phyloP scores from a whole-genome alignment of 352 stramenopile species.

The Poterioochromonas sp. region DNA sequence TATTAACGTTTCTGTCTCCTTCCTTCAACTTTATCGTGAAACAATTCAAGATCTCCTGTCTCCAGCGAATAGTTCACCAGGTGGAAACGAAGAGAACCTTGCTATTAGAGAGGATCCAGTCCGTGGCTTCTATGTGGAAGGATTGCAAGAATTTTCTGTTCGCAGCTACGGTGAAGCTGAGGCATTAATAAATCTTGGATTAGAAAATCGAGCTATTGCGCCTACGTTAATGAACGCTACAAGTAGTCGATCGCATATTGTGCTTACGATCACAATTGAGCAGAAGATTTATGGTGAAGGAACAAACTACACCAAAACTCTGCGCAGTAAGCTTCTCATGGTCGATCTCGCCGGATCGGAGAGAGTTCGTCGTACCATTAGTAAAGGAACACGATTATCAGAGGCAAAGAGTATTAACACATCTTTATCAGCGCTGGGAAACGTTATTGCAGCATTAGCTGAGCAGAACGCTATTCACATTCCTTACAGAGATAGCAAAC shows the following conservation, averaged over 20 bases:
- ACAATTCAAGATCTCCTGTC: conserved; percentile 44
- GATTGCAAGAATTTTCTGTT: conserved; percentile 39
- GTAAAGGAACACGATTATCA: conserved; percentile 52
- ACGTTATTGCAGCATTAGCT: conserved; percentile 46
- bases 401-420: conserved; percentile 51
- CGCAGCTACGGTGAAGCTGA: conserved; percentile 38
- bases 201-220: conserved; percentile 40
- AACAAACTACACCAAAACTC: background rate
- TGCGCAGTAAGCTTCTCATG: conserved; percentile 14
- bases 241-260: conserved; percentile 39
- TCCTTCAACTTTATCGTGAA: conserved; percentile 47
- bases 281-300: conserved; percentile 3
- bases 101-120: conserved; percentile 39
- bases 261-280: conserved; percentile 37
- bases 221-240: conserved; percentile 43
- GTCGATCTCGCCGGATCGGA: conserved; percentile 76
- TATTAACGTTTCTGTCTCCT: conserved; percentile 39
- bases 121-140: conserved; percentile 45
- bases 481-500: background rate
- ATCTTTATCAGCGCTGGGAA: conserved; percentile 67
- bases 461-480: conserved; percentile 24
- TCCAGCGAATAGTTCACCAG: background rate
- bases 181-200: conserved; percentile 40
- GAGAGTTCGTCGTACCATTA: conserved; percentile 75
- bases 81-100: conserved; percentile 18